Conservation (phyloP, 129 eudicot genomes). For the Helianthus annuus region DNA sequence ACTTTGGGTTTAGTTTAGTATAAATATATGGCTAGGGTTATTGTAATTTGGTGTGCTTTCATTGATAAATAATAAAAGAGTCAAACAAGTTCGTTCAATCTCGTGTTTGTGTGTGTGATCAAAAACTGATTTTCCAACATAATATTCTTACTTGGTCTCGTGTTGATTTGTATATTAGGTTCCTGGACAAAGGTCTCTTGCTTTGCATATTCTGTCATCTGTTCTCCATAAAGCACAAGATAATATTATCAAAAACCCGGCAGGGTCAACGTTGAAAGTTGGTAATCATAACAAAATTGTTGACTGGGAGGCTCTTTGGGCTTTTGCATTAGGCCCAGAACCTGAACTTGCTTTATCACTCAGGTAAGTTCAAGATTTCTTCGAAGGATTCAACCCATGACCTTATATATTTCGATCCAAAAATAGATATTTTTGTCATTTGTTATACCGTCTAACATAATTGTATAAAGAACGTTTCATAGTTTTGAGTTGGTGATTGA, state of each 20-base stretch:
- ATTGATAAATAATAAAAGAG: no score
- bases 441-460: background rate
- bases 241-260: conserved; percentile 43
- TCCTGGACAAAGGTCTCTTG: conserved; percentile 90
- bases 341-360: conserved; percentile 93
- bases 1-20: no score
- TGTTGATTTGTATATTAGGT: conserved; percentile 51
- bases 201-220: conserved; percentile 82
- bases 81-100: no score
- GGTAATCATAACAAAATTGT: conserved; percentile 36
- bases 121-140: background rate
- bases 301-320: conserved; percentile 99
- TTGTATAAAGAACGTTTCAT: background rate
- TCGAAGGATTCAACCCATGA: background rate
- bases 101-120: no score
- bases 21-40: no score
- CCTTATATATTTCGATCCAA: background rate
- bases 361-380: conserved; percentile 40
- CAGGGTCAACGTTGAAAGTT: conserved; percentile 38
- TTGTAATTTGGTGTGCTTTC: no score
- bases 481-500: background rate
- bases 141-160: conserved; percentile 6
- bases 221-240: conserved; percentile 69
- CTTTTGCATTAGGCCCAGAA: conserved; percentile 94
- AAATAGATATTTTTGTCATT: background rate